Percentiles rank a stretch among this genome's conserved stretches.
Evolutionary conservation across 345 rosid genomes (phyloP).

Genomic region (Psidium friedrichsthalianum): DNA sequence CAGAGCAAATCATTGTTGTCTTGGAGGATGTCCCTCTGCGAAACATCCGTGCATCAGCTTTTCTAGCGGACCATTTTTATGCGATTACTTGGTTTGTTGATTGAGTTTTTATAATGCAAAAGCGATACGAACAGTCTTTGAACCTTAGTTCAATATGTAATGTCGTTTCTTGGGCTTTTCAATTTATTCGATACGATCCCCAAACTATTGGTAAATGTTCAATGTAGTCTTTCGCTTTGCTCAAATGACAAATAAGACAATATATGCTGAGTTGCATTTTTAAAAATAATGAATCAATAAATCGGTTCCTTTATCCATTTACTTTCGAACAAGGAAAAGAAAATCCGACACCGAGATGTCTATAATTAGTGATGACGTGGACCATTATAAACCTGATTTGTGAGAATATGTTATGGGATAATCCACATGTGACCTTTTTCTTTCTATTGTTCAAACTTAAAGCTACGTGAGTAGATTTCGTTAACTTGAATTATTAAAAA

Average conservation of each 20-base stretch:
- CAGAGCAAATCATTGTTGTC: background rate
- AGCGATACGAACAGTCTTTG: no score
- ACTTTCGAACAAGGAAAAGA: background rate
- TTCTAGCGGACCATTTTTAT: no score
- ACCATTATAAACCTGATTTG: background rate
- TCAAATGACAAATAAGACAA: background rate
- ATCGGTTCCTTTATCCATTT: background rate
- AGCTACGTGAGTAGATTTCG: background rate
- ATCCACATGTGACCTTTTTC: background rate
- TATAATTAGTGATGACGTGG: no score
- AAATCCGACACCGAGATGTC: no score
- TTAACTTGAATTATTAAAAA: background rate
- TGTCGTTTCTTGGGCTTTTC: fast-evolving
- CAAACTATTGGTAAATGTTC: background rate
- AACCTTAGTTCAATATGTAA: no score
- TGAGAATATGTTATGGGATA: no score
- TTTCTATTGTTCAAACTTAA: background rate
- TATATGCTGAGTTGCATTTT: background rate
- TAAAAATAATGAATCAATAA: background rate
- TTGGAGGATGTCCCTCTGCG: no score
- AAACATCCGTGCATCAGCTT: no score
- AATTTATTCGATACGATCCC: background rate
- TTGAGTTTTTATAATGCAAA: no score
- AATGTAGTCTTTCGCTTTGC: background rate
- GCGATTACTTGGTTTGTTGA: no score